phyloP scores from a whole-genome alignment of 1,284 basidiomycete species.

The Sporisorium graminicola region DNA sequence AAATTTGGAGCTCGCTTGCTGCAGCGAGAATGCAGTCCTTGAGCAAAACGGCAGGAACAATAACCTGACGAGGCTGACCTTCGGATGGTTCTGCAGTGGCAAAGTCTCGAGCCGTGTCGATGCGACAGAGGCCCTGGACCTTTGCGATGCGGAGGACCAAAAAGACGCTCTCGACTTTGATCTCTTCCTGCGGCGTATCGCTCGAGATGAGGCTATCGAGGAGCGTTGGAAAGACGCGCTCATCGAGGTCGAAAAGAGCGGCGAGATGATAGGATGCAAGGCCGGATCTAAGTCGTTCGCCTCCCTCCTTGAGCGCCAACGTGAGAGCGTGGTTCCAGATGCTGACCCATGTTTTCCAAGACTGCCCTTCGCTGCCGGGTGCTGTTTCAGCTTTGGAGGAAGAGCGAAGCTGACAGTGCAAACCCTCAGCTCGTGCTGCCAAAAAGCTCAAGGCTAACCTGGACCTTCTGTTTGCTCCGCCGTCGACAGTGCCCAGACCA shows the following conservation, averaged over 20 bases:
- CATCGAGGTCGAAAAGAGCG: slow-evolving; percentile 44
- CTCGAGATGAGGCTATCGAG: slow-evolving; percentile 30
- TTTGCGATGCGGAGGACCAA: slow-evolving; percentile 41
- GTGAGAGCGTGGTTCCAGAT: slow-evolving; percentile 33
- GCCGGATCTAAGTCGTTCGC: slow-evolving; percentile 43
- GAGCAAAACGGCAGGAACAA: slow-evolving; percentile 42
- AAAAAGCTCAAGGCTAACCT: slow-evolving; percentile 40
- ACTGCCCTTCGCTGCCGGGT: not conserved
- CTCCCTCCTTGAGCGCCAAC: slow-evolving; percentile 31
- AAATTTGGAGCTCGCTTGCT: slow-evolving; percentile 54
- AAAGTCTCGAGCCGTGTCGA: slow-evolving; percentile 34
- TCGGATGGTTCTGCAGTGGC: slow-evolving; percentile 17
- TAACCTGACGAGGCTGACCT: slow-evolving; percentile 23
- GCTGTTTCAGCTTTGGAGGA: slow-evolving; percentile 4
- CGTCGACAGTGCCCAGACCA: slow-evolving; percentile 45
- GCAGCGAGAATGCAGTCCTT: slow-evolving; percentile 51
- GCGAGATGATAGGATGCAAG: slow-evolving; percentile 50
- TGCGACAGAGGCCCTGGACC: slow-evolving; percentile 38
- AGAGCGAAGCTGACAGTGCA: slow-evolving; percentile 22
- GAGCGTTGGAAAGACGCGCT: slow-evolving; percentile 34
- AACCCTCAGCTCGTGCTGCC: slow-evolving; percentile 26
- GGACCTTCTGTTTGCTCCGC: slow-evolving; percentile 40
- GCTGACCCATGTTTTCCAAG: slow-evolving; percentile 30
- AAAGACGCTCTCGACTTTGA: slow-evolving; percentile 49
- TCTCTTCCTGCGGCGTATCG: not conserved